These are phyloP conservation scores for Pichia inconspicua DNA, from an alignment of 1,139 yeast species.

Conservation along the genomic window DNA sequence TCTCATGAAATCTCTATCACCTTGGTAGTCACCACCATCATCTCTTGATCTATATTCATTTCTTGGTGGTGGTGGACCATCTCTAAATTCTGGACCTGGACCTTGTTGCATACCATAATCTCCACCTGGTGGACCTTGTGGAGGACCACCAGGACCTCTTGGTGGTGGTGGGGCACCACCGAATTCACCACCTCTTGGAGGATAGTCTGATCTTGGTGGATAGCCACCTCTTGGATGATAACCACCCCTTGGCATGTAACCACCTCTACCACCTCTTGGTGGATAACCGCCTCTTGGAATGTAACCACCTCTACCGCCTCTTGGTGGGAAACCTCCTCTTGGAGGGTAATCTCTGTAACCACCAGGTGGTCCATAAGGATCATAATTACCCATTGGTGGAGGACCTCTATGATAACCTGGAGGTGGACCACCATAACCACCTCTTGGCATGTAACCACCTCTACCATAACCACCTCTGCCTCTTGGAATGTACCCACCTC, in stretches of 20 bases:
- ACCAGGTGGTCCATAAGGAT: conserved; percentile 25
- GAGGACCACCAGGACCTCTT: conserved; percentile 19
- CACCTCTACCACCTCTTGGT: conserved; percentile 26
- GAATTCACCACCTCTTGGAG: conserved; percentile 32
- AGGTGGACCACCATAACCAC: conserved; percentile 26
- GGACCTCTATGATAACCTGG: conserved; percentile 27
- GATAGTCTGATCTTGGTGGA: conserved; percentile 9
- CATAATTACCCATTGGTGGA: conserved; percentile 34
- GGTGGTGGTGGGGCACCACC: conserved; percentile 24
- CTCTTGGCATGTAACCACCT: conserved; percentile 30
- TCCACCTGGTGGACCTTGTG: conserved; percentile 21
- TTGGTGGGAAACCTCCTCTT: conserved; percentile 24
- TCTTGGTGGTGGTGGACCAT: conserved; percentile 25
- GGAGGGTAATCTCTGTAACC: conserved; percentile 22
- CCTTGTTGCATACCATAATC: conserved; percentile 25
- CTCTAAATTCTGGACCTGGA: conserved; percentile 30
- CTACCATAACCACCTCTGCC: conserved; percentile 35
- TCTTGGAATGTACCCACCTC: conserved; percentile 23
- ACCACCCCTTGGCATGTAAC: conserved; percentile 21
- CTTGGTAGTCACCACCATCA: conserved; percentile 22
- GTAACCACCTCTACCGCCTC: conserved; percentile 24
- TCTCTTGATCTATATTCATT: conserved; percentile 30
- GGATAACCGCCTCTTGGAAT: conserved; percentile 29
- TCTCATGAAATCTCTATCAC: conserved; percentile 32
- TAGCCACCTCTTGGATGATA: conserved; percentile 18